Evolutionary conservation across 208 protist species (phyloP).

Genomic region (Leishmania martiniquensis): DNA sequence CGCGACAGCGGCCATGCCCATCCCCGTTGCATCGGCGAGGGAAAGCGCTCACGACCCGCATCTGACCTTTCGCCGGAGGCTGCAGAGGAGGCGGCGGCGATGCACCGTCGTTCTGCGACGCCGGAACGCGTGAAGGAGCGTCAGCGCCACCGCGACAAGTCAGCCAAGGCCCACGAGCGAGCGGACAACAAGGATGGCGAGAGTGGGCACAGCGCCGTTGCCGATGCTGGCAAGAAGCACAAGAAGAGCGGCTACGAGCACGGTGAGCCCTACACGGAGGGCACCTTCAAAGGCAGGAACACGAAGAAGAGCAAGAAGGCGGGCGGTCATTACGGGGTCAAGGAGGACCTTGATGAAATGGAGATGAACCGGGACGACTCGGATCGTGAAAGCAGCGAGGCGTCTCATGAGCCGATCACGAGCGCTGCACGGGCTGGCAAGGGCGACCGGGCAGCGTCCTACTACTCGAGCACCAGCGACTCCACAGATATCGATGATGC

Average conservation of each 20-base stretch:
- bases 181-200: constrained; percentile 3
- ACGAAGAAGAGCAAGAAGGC: constrained; percentile 17
- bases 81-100: neutral
- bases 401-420: constrained; percentile 36
- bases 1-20: constrained; percentile 9
- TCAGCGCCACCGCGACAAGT: neutral
- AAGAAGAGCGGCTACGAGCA: constrained; percentile 11
- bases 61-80: neutral
- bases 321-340: constrained; percentile 20
- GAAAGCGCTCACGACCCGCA: neutral
- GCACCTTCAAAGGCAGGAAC: constrained; percentile 24
- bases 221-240: neutral
- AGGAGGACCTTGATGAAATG: constrained; percentile 13
- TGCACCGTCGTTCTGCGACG: constrained; percentile 8
- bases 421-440: constrained; percentile 17
- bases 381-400: constrained; percentile 17
- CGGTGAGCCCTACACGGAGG: constrained; percentile 41
- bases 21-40: constrained; percentile 18
- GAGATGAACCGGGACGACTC: neutral
- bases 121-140: constrained; percentile 19
- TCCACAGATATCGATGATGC: constrained; percentile 18
- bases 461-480: constrained; percentile 5
- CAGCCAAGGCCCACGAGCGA: constrained; percentile 1
- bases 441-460: neutral
- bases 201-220: constrained; percentile 1